Evolutionary conservation across 495 filamentous ascomycete species (phyloP).

Genomic region (Schizothecium vesticola): DNA sequence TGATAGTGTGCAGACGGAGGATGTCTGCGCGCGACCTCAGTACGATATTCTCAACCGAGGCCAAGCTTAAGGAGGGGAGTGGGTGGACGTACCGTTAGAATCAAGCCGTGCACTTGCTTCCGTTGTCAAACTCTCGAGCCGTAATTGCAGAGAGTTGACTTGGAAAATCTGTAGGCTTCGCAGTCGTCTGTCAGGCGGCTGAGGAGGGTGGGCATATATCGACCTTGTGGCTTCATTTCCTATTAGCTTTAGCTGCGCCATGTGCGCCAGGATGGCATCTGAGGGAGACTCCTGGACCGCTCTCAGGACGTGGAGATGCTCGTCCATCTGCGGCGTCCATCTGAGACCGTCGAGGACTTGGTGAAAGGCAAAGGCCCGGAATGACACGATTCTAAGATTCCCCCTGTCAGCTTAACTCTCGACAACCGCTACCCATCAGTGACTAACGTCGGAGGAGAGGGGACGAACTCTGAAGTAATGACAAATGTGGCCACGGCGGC

Average conservation of each 20-base stretch:
- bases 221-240: not conserved
- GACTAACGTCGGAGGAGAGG: not conserved
- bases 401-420: not conserved
- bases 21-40: not conserved
- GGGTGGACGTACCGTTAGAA: not conserved
- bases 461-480: slow-evolving; percentile 42
- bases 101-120: not conserved
- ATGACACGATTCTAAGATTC: not conserved
- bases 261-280: slow-evolving; percentile 41
- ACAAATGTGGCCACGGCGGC: slow-evolving; percentile 47
- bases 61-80: too few relatives aligned
- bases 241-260: slow-evolving; percentile 44
- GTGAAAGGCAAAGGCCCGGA: slow-evolving; percentile 39
- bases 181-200: not conserved
- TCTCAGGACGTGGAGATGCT: slow-evolving; percentile 38
- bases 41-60: not conserved
- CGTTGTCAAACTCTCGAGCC: not conserved
- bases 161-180: slow-evolving; percentile 2
- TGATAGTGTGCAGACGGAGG: slow-evolving; percentile 1
- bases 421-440: not conserved
- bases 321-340: slow-evolving; percentile 49
- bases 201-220: not conserved
- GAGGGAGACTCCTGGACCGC: slow-evolving; percentile 37
- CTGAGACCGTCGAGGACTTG: slow-evolving; percentile 42
- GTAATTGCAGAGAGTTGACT: not conserved